Base-by-base conservation (phyloP, 257 asterid genomes). In the Nicotiana obtusifolia region DNA sequence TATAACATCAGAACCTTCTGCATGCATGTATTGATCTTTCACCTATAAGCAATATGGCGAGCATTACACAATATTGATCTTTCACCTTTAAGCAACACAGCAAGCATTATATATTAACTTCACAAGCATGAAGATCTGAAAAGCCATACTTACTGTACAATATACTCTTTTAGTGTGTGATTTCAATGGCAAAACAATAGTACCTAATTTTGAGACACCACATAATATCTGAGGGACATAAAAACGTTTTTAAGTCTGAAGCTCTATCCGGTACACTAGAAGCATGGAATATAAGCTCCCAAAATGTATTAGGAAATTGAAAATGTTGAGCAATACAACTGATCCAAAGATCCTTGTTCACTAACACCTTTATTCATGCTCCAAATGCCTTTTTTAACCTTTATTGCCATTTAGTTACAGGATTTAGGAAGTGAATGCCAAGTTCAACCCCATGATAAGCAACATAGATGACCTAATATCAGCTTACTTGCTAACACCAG, bases 1-100 rank as follows among this genome's bases (percentile, higher is more conserved):
- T 86, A 96, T 87, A 83, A 94, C 97, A 28, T 96, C 98, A 57
- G 92, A 92, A 2, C 99, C 99, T 81, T 96, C 98, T 22, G 93
- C 84, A 85, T 94, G 97, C 91, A 86, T 88, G 83, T 82, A 56
- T 11, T 76, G 88, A 83, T 92, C 97, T 84, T 96, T 94, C 37
- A 94, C 99, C 99, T 96, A 90, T 83, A 84, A 26, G 10, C 62
- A 61, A 37, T 49, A 77, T 62, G 54, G 19, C 35, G 28, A 24
- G 28, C n/a, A 69, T 61, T 24, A 35, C 69, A 41, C 37, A 53
- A 54, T 82, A 44, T 14, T 76, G 88, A 83, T 90, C 96, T 84
- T 93, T 93, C 30, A 92, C 98, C 98, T 94, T 91, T 81, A 81
- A 13, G 7, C 44, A 61, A 31, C 56, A 75, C 76, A 64, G 26